Conservation (phyloP, 768 basidiomycete species). For the Auriscalpium microsporum region DNA sequence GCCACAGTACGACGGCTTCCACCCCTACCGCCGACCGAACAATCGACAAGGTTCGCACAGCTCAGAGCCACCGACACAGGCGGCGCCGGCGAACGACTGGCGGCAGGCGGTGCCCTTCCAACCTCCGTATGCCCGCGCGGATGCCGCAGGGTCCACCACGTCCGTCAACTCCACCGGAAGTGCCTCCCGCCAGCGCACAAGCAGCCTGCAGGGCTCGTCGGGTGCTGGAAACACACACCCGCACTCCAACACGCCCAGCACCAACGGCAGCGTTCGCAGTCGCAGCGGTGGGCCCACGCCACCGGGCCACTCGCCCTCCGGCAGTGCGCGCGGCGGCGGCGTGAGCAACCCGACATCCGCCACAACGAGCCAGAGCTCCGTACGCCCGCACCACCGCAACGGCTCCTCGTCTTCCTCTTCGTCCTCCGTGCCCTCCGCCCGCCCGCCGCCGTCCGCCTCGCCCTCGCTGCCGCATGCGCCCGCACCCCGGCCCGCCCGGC, state of each 20-base stretch:
- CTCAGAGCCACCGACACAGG: constrained; percentile 17
- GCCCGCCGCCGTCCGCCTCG: constrained; percentile 22
- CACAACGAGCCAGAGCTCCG: constrained; percentile 14
- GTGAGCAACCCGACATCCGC: constrained; percentile 8
- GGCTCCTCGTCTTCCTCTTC: constrained; percentile 39
- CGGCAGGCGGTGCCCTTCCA: constrained; percentile 40
- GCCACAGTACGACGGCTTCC: constrained; percentile 48
- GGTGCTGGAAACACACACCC: constrained; percentile 27
- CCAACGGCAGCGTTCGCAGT: constrained; percentile 13
- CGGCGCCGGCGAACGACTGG: constrained; percentile 32
- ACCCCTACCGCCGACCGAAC: constrained; percentile 72
- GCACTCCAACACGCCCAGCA: constrained; percentile 11
- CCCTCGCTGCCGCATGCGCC: constrained; percentile 23
- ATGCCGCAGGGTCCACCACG: constrained; percentile 71
- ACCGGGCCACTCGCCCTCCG: constrained; percentile 8
- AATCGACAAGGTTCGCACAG: constrained; percentile 24
- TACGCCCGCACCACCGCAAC: constrained; percentile 37
- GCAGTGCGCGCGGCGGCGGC: constrained; percentile 1
- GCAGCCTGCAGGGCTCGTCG: constrained; percentile 57
- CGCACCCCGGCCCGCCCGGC: constrained; percentile 26
- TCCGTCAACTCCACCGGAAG: constrained; percentile 62
- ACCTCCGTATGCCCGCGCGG: constrained; percentile 72
- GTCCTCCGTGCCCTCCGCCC: constrained; percentile 26
- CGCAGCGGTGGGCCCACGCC: constrained; percentile 12
- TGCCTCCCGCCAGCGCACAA: constrained; percentile 55